Evolutionary conservation across 805 yeast genomes (phyloP).

Genomic region (Zygosaccharomyces siamensis): DNA sequence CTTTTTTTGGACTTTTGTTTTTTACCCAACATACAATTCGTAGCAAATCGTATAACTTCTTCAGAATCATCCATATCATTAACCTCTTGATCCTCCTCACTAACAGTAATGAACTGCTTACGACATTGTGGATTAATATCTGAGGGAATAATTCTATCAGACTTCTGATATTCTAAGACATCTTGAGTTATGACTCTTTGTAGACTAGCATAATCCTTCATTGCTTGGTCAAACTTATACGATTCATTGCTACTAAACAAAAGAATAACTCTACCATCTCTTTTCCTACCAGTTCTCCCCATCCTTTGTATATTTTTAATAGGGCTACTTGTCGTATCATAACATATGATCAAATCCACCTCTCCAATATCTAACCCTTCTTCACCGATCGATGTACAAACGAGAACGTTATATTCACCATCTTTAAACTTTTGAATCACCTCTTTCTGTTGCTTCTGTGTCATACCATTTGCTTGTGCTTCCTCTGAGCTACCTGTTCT

Average conservation of each 20-base stretch:
- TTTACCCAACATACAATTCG: conserved; percentile 53
- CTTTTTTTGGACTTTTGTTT: conserved; percentile 17
- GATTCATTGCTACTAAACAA: conserved; percentile 76
- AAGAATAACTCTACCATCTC: conserved; percentile 78
- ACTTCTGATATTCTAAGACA: conserved; percentile 40
- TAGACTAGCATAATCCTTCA: conserved; percentile 74
- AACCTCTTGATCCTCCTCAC: conserved; percentile 60
- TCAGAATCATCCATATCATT: conserved; percentile 55
- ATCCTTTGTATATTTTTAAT: conserved; percentile 90
- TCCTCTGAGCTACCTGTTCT: conserved; percentile 62
- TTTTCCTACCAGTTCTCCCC: conserved; percentile 97
- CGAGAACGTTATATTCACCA: conserved; percentile 73
- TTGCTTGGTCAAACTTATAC: conserved; percentile 72
- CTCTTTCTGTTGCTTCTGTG: conserved; percentile 79
- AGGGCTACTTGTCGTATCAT: conserved; percentile 89
- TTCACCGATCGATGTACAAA: conserved; percentile 96
- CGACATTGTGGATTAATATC: conserved; percentile 52
- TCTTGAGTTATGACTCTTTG: conserved; percentile 62
- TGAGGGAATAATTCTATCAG: conserved; percentile 67
- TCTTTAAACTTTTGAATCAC: conserved; percentile 66
- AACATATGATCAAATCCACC: conserved; percentile 89
- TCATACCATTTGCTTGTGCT: conserved; percentile 83
- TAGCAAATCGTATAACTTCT: conserved; percentile 63
- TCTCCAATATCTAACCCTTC: conserved; percentile 98
- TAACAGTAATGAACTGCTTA: conserved; percentile 55